Evolutionary conservation across 495 filamentous ascomycete genomes (phyloP).

Genomic region (Penicillium maclennaniae): DNA sequence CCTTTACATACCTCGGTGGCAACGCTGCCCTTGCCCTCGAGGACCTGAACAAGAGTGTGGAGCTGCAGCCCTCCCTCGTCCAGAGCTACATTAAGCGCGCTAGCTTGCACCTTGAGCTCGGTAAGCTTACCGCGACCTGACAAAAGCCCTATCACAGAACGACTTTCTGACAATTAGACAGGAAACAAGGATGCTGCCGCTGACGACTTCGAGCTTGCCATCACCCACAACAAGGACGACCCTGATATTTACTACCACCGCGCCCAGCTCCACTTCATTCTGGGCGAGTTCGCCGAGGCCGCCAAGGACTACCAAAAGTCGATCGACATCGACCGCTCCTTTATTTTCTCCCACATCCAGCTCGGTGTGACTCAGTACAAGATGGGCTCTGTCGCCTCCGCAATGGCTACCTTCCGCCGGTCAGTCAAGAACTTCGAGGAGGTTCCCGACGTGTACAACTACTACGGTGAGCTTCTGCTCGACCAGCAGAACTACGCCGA

Average conservation of each 20-base stretch:
- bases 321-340: conserved; percentile 89
- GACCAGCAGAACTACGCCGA: conserved; percentile 95
- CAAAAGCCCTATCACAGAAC: neutral
- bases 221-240: conserved; percentile 80
- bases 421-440: conserved; percentile 98
- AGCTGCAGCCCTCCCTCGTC: conserved; percentile 78
- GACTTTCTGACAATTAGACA: conserved; percentile 30
- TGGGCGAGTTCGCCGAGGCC: conserved; percentile 85
- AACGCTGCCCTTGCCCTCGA: conserved; percentile 76
- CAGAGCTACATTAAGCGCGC: conserved; percentile 99
- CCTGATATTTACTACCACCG: conserved; percentile 99
- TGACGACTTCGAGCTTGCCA: conserved; percentile 81
- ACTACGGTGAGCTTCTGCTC: conserved; percentile 96
- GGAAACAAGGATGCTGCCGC: conserved; percentile 83
- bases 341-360: conserved; percentile 99
- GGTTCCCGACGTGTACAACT: conserved; percentile 98
- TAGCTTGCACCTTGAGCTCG: conserved; percentile 95
- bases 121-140: conserved; percentile 44
- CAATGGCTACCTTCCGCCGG: conserved; percentile 95
- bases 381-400: conserved; percentile 96
- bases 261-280: conserved; percentile 97
- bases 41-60: conserved; percentile 87
- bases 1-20: conserved; percentile 87
- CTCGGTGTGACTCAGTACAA: conserved; percentile 99
- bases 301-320: conserved; percentile 99